Base-by-base conservation (phyloP, 2,329 filamentous ascomycete genomes). In the Talaromyces sp. region DNA sequence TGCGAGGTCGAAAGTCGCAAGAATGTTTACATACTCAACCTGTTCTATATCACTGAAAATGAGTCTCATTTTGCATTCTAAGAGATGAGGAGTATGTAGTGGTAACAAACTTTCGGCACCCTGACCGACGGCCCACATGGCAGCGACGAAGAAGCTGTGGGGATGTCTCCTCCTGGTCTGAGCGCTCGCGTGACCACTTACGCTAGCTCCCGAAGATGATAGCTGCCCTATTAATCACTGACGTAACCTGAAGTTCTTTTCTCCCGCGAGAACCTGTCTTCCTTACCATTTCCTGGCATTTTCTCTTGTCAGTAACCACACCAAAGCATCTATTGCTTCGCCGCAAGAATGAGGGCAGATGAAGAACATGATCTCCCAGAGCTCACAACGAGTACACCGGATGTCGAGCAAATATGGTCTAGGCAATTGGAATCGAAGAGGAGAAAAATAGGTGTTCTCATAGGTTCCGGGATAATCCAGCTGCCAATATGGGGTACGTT, bases 401-500 rank as follows among this genome's bases (percentile, higher is more conserved):
- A 52, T 52, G 42, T 23, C 7, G 61, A 63, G 28, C 56, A 59
- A 23, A 44, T n/a, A 28, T 23, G 37, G 7, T 8, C 35, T 18
- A 52, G 61, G 50, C 55, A 63, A 28, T 28, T 55, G 16, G 61
- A 63, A 37, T 60, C 61, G 12, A 59, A 25, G n/a, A 55, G 16
- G 35, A 55, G 46, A 25, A 59, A 59, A 48, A 14, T 59, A 2
- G 14, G 23, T 18, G 61, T 63, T 14, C 55, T 63, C 12, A 46
- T 63, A 33, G 61, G 61, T 12, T 63, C 61, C 9, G 61, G 61
- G 1, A 55, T 63, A 25, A 37, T 63, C 16, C 61, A 63, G 39
- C 48, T 63, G 11, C 61, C 61, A 18, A 63, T 63, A 55, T 63
- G 61, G 61, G 61, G 61, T 63, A 63, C 12, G 37, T 25, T 7